phyloP scores from a whole-genome alignment of 148 eudicot genomes.

The Cornus florida region DNA sequence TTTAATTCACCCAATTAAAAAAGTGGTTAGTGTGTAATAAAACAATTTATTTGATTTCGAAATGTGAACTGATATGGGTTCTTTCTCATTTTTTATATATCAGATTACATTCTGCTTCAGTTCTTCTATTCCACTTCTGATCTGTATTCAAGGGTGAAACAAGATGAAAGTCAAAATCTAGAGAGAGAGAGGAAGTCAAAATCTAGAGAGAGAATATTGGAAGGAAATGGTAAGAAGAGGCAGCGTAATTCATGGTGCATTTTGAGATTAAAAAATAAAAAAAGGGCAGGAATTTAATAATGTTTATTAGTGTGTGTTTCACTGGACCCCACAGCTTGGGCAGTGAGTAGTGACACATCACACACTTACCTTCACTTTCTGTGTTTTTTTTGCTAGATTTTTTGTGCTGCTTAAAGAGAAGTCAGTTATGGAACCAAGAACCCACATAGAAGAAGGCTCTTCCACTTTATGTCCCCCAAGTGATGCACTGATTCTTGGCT shows the following conservation, averaged over 20 bases:
- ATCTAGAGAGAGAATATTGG: constrained; percentile 2
- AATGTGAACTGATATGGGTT: neutral
- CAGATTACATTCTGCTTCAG: constrained; percentile 27
- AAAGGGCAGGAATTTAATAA: neutral
- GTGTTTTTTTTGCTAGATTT: neutral
- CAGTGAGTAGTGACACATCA: neutral
- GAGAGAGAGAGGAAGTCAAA: neutral
- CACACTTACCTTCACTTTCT: neutral
- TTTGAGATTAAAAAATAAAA: neutral
- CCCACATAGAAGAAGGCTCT: constrained; percentile 6
- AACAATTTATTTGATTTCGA: neutral
- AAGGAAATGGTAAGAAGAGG: neutral
- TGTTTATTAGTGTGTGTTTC: neutral
- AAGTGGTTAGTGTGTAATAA: neutral
- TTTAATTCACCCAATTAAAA: constrained; percentile 24
- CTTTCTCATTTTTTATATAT: neutral
- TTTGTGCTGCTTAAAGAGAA: constrained; percentile 17
- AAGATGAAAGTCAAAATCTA: constrained; percentile 15
- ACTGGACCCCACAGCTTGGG: constrained; percentile 1
- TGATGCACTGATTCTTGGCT: neutral
- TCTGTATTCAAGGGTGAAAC: constrained; percentile 17
- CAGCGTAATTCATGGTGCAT: neutral
- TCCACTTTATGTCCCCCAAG: constrained; percentile 8
- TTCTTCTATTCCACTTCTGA: constrained; percentile 29
- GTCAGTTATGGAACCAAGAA: constrained; percentile 12